Evolutionary conservation across 2,329 filamentous ascomycete genomes (phyloP), one percentile per base, ranked within the genome.

Genomic region (Penicillium sp.): DNA sequence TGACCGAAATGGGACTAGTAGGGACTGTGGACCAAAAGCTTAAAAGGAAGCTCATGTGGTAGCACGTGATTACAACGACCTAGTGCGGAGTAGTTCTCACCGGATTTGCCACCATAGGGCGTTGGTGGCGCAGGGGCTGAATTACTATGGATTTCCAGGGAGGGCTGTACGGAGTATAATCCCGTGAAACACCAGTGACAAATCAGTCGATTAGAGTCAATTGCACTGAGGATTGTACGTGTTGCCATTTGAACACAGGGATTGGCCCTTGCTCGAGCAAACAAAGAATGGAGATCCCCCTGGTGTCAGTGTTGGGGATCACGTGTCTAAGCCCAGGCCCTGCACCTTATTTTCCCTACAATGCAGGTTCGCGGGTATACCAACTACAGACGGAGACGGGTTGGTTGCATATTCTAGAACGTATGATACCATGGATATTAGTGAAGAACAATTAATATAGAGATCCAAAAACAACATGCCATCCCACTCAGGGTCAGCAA

Each of bases 71-170:
- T 2, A 3, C 12, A 6, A 4, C 14, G 27, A 11, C 25, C 23
- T 45, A n/a, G 4, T 14, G 44, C 29, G 26, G 46, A 33, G 42
- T 18, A 9, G 31, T 35, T 47, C 31, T 54, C 42, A 47, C 47
- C 29, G 40, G 14, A 41, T 40, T 54, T 31, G 53, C 53, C 53
- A 54, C 53, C 41, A 6, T 40, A 46, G 12, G 22, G 42, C 50
- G 15, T 42, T 29, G 14, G 49, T 33, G 46, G 31, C 46, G 46
- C 46, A 49, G 40, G 49, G 31, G 44, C 6, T 4, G 44, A 40
- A 40, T 40, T 22, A 40, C 8, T 18, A 12, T 40, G 26, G 12
- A 12, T 47, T 47, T 12, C 29, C 18, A 11, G 31, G 31, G 27
- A 35, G 9, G 29, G 22, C 14, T 14, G 35, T 11, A n/a, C n/a